Base-by-base conservation (phyloP, 2,329 filamentous ascomycete species). In the Chrysoporthe deuterocubensis region DNA sequence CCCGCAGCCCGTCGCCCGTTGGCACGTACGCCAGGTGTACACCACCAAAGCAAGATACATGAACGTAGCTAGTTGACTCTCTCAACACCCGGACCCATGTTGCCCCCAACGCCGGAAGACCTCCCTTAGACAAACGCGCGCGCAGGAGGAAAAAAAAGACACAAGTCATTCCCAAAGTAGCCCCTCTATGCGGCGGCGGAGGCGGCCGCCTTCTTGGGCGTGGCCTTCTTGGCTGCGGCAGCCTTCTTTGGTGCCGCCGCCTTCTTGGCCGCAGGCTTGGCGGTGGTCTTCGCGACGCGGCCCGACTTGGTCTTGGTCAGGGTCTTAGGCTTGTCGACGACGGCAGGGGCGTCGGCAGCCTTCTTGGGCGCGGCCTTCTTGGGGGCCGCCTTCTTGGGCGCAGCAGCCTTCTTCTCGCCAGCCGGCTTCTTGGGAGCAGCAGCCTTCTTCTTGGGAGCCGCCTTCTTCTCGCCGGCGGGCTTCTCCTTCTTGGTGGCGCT, bases 281-380 rank as follows among this genome's bases (percentile, higher is more conserved):
- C 81, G 48, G 84, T 82, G 34, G 85, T 83, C 88, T 96, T 96
- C 74, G 90, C 88, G 74, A 96, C 91, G 73, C 93, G 91, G 61
- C 93, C 93, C 65, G 92, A 90, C 88, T 96, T 96, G 79, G 93
- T 94, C 88, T 92, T 94, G 78, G 86, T 87, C 64, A 94, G 81
- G 61, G 90, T 85, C 75, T 89, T 89, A 71, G 89, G 84, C 81
- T 91, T 89, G 73, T 93, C 89, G 67, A 89, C 85, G 65, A 91
- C 84, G 72, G 89, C 89, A 67, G 88, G 87, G 26, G 59, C 40
- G 13, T 44, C 59, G 57, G 57, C 40, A 11, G 42, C 59, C 64
- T 69, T 69, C 67, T 69, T 69, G 32, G 67, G 67, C 2, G 79
- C 74, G 32, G 76, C 70, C 73, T 85, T 84, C 72, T 84, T 82